phyloP scores from a whole-genome alignment of 176 grass and related monocot species.

The Thinopyrum elongatum region DNA sequence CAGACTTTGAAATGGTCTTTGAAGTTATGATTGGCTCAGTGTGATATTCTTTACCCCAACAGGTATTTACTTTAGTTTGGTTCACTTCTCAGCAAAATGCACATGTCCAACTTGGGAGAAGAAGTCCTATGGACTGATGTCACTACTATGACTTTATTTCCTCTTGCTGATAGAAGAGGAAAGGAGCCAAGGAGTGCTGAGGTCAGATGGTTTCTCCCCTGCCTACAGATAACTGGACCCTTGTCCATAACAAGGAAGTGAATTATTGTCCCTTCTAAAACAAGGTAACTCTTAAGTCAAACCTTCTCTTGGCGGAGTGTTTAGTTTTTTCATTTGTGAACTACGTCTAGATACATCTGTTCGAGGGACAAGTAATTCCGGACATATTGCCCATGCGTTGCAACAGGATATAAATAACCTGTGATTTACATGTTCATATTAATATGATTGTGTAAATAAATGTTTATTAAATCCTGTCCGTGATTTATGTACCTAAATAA shows the following conservation, averaged over 20 bases:
- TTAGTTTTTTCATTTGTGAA: not conserved
- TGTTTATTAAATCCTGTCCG: no score
- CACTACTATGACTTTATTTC: not conserved
- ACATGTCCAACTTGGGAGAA: not conserved
- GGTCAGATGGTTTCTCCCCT: not conserved
- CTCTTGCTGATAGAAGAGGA: not conserved
- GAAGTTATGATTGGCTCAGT: not conserved
- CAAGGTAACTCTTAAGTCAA: not conserved
- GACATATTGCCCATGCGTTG: no score
- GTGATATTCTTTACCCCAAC: not conserved
- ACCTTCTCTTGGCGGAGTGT: not conserved
- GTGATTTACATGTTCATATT: no score
- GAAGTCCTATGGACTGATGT: not conserved
- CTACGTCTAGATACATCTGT: no score
- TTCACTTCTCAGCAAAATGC: not conserved
- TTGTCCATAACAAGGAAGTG: not conserved
- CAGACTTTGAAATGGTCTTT: not conserved
- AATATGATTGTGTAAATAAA: no score
- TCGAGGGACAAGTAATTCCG: no score
- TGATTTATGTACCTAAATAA: no score
- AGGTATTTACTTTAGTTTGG: not conserved
- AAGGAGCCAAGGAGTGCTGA: not conserved
- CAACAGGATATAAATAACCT: no score
- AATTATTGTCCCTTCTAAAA: not conserved
- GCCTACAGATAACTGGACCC: not conserved